phyloP scores from a whole-genome alignment of 139 green algal genomes.

The Asterochloris sp. region DNA sequence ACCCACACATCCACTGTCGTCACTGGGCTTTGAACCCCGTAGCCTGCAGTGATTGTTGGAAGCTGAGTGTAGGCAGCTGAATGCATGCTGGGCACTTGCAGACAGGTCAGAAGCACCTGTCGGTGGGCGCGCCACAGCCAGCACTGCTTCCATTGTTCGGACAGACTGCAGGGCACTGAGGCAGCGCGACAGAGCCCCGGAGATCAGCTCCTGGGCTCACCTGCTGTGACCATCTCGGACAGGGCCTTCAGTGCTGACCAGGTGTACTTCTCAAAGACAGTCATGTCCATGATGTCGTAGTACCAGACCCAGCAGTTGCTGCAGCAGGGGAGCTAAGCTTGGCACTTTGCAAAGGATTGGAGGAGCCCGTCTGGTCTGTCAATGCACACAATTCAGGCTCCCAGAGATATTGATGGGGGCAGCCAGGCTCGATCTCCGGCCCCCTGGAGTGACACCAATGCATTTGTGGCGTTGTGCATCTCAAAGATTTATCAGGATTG shows the following conservation, averaged over 20 bases:
- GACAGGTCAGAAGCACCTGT: neutral
- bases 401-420: neutral
- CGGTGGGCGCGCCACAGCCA: neutral
- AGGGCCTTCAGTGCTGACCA: conserved; percentile 28
- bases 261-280: conserved; percentile 24
- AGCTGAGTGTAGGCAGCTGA: neutral
- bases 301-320: conserved; percentile 22
- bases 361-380: neutral
- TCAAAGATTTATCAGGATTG: too few relatives aligned
- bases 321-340: neutral
- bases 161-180: neutral
- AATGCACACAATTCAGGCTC: too few relatives aligned
- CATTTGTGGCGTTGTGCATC: too few relatives aligned
- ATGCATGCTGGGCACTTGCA: neutral
- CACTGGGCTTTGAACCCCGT: conserved; percentile 17
- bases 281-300: neutral
- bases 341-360: neutral
- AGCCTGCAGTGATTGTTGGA: conserved; percentile 1
- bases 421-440: neutral
- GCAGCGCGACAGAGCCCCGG: neutral
- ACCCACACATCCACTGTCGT: conserved; percentile 26
- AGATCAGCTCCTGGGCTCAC: neutral
- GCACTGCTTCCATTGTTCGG: neutral
- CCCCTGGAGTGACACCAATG: too few relatives aligned
- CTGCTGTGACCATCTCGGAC: conserved; percentile 23